phyloP scores from a whole-genome alignment of 2,329 filamentous ascomycete species.

The Zalaria sp. region DNA sequence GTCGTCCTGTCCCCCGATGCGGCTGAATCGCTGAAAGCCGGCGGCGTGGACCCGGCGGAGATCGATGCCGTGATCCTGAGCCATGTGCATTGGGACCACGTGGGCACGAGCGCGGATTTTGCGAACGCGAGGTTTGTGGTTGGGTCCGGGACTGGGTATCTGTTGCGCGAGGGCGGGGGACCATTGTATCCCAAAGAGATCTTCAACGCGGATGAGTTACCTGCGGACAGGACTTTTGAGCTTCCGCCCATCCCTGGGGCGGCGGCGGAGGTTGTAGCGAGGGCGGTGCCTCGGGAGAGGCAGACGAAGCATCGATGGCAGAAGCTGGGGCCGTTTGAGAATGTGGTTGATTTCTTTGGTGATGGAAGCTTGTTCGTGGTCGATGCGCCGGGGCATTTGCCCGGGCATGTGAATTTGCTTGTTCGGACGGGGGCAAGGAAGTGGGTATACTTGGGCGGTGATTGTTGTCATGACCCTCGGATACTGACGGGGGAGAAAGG shows the following conservation, averaged over 20 bases:
- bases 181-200: neutral
- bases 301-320: conserved; percentile 20
- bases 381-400: conserved; percentile 37
- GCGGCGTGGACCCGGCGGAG: conserved; percentile 21
- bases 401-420: conserved; percentile 38
- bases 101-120: conserved; percentile 41
- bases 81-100: conserved; percentile 45
- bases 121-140: conserved; percentile 34
- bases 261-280: neutral
- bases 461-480: conserved; percentile 39
- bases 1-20: conserved; percentile 22
- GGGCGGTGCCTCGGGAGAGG: neutral
- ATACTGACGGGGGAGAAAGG: conserved; percentile 37
- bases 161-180: conserved; percentile 19
- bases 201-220: neutral
- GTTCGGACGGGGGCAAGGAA: conserved; percentile 23
- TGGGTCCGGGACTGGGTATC: conserved; percentile 30
- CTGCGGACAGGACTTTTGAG: neutral
- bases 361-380: conserved; percentile 35
- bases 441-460: conserved; percentile 38
- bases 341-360: conserved; percentile 31
- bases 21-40: conserved; percentile 22
- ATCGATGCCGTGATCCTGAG: conserved; percentile 32
- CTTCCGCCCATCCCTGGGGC: neutral
- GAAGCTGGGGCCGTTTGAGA: conserved; percentile 28